phyloP scores from a whole-genome alignment of 129 eudicot genomes.

The Chrysanthemum lavandulifolium region DNA sequence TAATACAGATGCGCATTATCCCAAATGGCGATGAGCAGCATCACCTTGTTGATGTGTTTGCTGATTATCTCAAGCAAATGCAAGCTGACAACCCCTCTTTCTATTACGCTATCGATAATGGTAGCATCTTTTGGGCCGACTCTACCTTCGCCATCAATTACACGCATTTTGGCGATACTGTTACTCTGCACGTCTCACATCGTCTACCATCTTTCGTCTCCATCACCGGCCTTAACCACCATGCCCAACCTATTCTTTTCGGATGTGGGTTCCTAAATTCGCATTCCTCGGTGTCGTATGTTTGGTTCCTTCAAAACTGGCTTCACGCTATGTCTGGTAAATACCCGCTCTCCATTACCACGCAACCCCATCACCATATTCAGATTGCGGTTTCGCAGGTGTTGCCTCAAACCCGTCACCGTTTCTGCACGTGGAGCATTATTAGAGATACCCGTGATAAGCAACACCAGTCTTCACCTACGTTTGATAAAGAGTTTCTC shows the following conservation, averaged over 20 bases:
- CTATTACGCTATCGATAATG: constrained; percentile 53
- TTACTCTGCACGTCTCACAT: constrained; percentile 52
- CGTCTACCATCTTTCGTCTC: constrained; percentile 52
- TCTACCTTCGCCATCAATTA: constrained; percentile 59
- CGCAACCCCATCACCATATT: constrained; percentile 45
- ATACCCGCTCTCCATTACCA: constrained; percentile 64
- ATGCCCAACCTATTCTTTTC: constrained; percentile 69
- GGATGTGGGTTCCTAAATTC: constrained; percentile 65
- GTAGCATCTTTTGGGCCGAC: constrained; percentile 65
- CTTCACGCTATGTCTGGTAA: constrained; percentile 67
- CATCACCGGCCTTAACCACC: constrained; percentile 78
- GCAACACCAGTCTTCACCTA: constrained; percentile 43
- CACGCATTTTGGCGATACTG: constrained; percentile 70
- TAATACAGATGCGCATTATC: constrained; percentile 18
- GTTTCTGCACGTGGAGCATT: constrained; percentile 68
- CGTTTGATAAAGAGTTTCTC: constrained; percentile 49
- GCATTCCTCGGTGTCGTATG: constrained; percentile 53
- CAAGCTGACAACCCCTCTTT: constrained; percentile 57
- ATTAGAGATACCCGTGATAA: constrained; percentile 60
- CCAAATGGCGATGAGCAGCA: constrained; percentile 32
- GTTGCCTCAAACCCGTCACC: constrained; percentile 51
- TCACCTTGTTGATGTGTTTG: constrained; percentile 15
- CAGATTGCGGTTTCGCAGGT: constrained; percentile 54
- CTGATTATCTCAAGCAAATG: constrained; percentile 61
- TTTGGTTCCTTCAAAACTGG: constrained; percentile 73